Conservation (phyloP, 2,329 filamentous ascomycete genomes). For the Didymella arachidicola region DNA sequence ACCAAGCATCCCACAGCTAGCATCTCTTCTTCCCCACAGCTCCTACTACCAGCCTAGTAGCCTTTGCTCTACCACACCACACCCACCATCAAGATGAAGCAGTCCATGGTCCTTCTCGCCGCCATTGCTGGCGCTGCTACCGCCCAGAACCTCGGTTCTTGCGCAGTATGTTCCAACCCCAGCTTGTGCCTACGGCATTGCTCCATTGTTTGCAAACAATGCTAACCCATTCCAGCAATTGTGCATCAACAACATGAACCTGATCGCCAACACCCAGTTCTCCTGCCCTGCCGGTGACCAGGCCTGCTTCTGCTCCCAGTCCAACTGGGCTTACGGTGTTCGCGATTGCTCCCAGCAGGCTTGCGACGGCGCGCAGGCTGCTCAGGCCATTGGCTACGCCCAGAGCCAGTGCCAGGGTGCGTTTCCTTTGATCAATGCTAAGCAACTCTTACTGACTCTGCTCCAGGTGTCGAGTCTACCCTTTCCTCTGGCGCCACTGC, state of each 20-base stretch:
- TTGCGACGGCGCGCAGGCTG: conserved; percentile 43
- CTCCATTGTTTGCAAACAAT: conserved; percentile 7
- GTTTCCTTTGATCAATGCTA: conserved; percentile 14
- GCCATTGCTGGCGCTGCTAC: conserved; percentile 44
- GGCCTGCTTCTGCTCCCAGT: conserved; percentile 55
- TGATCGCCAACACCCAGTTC: conserved; percentile 49
- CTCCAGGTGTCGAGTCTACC: conserved; percentile 8
- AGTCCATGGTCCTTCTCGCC: conserved; percentile 50
- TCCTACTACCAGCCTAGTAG: conserved; percentile 32
- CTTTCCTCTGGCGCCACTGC: not conserved
- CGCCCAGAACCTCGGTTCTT: conserved; percentile 46
- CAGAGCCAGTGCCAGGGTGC: conserved; percentile 44
- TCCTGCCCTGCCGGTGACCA: conserved; percentile 52
- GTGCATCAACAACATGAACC: conserved; percentile 58
- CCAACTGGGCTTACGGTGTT: conserved; percentile 57
- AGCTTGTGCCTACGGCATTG: not conserved
- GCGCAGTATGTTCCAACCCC: conserved; percentile 46
- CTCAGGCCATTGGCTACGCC: conserved; percentile 46
- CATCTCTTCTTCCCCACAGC: conserved; percentile 21
- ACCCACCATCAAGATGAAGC: conserved; percentile 43
- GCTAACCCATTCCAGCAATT: conserved; percentile 41
- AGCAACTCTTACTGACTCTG: conserved; percentile 1
- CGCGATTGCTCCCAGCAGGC: conserved; percentile 58
- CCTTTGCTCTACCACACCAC: conserved; percentile 23
- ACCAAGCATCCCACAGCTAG: conserved; percentile 19